Percentiles rank a stretch among this genome's conserved stretches.
Conservation (phyloP, 768 basidiomycete genomes). For the Tylopilus rubrobrunneus region DNA sequence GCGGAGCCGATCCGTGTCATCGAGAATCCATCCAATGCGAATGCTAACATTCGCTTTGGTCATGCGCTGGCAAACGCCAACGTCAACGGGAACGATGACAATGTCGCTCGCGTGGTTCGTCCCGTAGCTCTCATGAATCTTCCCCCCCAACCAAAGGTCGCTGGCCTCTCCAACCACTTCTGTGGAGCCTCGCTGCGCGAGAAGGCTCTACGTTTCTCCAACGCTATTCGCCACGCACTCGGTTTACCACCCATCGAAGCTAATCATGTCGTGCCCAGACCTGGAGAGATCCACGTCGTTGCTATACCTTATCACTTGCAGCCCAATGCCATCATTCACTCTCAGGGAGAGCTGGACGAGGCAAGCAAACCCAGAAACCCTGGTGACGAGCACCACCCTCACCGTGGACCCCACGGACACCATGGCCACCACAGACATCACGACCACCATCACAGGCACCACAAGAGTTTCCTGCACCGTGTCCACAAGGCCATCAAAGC, state of each 20-base stretch:
- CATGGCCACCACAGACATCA: conserved; percentile 15
- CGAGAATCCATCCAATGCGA: conserved; percentile 26
- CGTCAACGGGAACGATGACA: conserved; percentile 25
- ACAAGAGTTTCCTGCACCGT: conserved; percentile 51
- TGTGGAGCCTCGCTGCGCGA: conserved; percentile 38
- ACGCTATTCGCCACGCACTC: conserved; percentile 51
- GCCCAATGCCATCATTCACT: not conserved
- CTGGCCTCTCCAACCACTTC: conserved; percentile 25
- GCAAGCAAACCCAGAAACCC: conserved; percentile 10
- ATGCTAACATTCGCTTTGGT: conserved; percentile 37
- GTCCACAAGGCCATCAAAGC: conserved; percentile 62
- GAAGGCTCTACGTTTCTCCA: conserved; percentile 51
- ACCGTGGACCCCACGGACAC: conserved; percentile 15
- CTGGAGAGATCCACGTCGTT: conserved; percentile 30
- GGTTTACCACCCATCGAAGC: conserved; percentile 48
- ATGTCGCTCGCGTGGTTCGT: conserved; percentile 21
- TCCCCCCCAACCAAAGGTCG: conserved; percentile 7
- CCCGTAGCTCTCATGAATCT: conserved; percentile 9
- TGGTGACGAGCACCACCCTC: conserved; percentile 5
- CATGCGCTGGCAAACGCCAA: conserved; percentile 33
- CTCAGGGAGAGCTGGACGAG: conserved; percentile 4
- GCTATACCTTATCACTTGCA: conserved; percentile 12
- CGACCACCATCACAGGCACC: conserved; percentile 26
- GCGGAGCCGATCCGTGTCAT: conserved; percentile 52
- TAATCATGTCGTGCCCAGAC: conserved; percentile 1